Base-by-base conservation (phyloP, 2,329 filamentous ascomycete species). In the Xenoacremonium recifei region DNA sequence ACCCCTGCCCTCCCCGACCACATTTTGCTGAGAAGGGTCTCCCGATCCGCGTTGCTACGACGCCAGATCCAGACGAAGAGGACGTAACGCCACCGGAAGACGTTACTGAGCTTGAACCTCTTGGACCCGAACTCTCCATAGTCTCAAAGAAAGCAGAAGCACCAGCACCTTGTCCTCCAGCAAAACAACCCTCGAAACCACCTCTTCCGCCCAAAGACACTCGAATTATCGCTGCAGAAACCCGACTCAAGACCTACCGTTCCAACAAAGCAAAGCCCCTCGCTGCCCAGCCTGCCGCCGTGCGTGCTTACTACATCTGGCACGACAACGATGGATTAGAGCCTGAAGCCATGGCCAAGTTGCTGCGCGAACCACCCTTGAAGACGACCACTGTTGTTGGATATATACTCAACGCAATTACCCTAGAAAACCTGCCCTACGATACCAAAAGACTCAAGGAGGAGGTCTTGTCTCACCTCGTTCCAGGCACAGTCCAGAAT, bases 1-100 rank as follows among this genome's bases (percentile, higher is more conserved):
- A 79, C 11, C 89, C 89, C 2, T 75, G 69, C 3, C 91, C 91
- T 5, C 85, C 87, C 4, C 71, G 79, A 6, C 89, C 90, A 1
- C 73, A 76, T 13, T 76, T 81, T 53, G 82, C 79, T 4, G 90
- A 95, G 58, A 69, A 83, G 4, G 73, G 82, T 32, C 56, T 77
- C 18, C 83, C 84, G 0, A 85, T 91, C 40, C 68, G 74, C 13
- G 58, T 83, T 13, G 72, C 74, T 5, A 66, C 76, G 33, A 74
- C 11, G 44, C 55, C 5, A 47, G 54, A 43, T 36, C 53, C 50
- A 5, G 43, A 44, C 23, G 62, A 63, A 10, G 62, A 66, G n/a
- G 49, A 49, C 25, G 51, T 52, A 11, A 63, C 66, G 18, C 53
- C 58, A 9, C 51, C 59, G 2, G 51, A 49, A 12, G 54, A 16